Conservation (phyloP, 1,284 basidiomycete species). For the Cystobasidiaceae sp. region DNA sequence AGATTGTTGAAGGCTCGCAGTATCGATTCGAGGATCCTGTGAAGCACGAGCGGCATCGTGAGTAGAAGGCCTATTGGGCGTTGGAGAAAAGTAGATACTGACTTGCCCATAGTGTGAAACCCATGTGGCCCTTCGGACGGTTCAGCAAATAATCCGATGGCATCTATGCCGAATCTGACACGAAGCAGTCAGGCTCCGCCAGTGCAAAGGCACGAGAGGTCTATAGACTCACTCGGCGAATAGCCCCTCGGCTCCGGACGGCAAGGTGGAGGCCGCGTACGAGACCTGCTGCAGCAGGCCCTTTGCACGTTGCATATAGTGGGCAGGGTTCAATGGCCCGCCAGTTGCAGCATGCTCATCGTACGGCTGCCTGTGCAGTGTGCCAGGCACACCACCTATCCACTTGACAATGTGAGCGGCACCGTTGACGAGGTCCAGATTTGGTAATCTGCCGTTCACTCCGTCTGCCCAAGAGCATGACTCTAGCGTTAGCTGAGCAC, state of each 20-base stretch:
- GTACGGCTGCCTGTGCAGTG: constrained; percentile 59
- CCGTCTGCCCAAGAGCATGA: constrained; percentile 73
- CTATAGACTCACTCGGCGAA: constrained; percentile 46
- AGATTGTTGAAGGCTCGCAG: constrained; percentile 85
- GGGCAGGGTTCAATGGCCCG: constrained; percentile 30
- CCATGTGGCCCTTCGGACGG: constrained; percentile 90
- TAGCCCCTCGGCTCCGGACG: constrained; percentile 50
- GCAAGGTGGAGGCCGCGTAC: constrained; percentile 59
- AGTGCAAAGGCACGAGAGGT: constrained; percentile 31
- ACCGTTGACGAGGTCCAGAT: constrained; percentile 89
- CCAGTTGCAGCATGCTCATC: neutral
- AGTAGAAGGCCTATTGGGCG: too few species aligned
- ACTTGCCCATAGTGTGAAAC: constrained; percentile 86
- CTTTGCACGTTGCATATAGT: constrained; percentile 44
- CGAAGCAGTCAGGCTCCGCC: too few species aligned
- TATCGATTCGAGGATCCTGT: constrained; percentile 73
- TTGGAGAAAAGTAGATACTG: constrained; percentile 35
- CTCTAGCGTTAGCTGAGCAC: too few species aligned
- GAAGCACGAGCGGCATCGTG: too few species aligned
- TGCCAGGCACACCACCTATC: constrained; percentile 65
- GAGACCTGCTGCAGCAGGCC: constrained; percentile 62
- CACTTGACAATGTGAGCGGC: constrained; percentile 66
- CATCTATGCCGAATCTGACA: constrained; percentile 84
- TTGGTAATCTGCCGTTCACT: constrained; percentile 86
- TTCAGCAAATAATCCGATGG: constrained; percentile 80